These are phyloP conservation scores for Solanum hybrid DNA, from an alignment of 305 asterid species.

Conservation along the genomic window DNA sequence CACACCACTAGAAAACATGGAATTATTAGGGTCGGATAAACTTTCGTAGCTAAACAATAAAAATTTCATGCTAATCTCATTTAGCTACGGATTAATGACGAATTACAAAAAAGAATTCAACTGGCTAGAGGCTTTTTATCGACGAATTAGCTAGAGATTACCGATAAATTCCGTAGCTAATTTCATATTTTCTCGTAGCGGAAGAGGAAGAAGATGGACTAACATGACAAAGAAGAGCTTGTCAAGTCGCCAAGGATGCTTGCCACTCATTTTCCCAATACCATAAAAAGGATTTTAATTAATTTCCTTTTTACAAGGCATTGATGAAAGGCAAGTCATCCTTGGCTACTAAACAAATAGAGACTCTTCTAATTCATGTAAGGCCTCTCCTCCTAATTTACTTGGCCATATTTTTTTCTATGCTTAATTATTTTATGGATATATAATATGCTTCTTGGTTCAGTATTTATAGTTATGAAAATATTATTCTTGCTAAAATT, in stretches of 20 bases:
- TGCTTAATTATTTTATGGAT: background rate
- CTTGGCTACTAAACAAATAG: constrained; percentile 21
- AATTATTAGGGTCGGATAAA: background rate
- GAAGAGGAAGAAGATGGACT: constrained; percentile 12
- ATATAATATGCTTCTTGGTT: background rate
- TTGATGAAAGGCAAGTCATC: constrained; percentile 21
- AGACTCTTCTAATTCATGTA: constrained; percentile 18
- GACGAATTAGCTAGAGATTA: background rate
- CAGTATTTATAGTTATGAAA: background rate
- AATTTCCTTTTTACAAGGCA: background rate
- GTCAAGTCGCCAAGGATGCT: constrained; percentile 15
- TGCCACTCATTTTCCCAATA: constrained; percentile 7
- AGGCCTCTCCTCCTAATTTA: constrained; percentile 12
- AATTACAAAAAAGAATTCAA: background rate
- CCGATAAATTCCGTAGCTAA: background rate
- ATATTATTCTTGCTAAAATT: background rate
- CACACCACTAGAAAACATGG: background rate
- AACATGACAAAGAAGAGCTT: constrained; percentile 18
- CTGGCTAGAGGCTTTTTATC: rapidly evolving
- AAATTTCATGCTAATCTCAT: background rate
- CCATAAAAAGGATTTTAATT: background rate
- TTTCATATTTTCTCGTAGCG: background rate
- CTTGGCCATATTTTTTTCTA: background rate
- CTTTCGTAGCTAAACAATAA: background rate
- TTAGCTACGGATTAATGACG: background rate